Conservation (phyloP, 768 basidiomycete genomes). For the Tulasnella sp. region DNA sequence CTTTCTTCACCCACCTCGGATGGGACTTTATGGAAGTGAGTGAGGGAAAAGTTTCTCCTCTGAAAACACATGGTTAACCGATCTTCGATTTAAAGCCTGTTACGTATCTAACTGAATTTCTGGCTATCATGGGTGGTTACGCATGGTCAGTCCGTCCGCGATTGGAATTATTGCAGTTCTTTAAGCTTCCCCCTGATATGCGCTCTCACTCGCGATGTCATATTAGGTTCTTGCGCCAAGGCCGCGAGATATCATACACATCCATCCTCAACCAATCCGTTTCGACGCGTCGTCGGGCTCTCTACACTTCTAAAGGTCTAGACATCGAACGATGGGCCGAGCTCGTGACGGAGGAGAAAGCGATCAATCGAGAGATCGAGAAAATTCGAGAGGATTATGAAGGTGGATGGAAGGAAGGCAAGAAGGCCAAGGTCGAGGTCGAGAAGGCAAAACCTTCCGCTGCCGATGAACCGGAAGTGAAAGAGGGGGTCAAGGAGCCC, state of each 20-base stretch:
- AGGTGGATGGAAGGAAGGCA: constrained; percentile 31
- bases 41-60: not conserved
- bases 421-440: constrained; percentile 25
- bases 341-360: constrained; percentile 39
- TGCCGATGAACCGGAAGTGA: constrained; percentile 15
- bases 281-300: constrained; percentile 42
- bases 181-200: not conserved
- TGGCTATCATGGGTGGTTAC: constrained; percentile 51
- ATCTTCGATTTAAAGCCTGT: constrained; percentile 32
- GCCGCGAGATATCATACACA: constrained; percentile 54
- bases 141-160: constrained; percentile 43
- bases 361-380: constrained; percentile 42
- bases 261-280: constrained; percentile 51
- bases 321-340: constrained; percentile 55
- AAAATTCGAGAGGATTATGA: constrained; percentile 56
- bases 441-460: constrained; percentile 22
- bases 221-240: constrained; percentile 47
- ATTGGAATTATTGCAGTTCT: no score
- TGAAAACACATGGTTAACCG: not conserved
- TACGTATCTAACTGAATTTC: constrained; percentile 53
- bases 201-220: no score
- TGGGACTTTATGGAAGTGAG: constrained; percentile 29
- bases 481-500: constrained; percentile 14
- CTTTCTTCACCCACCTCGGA: constrained; percentile 45
- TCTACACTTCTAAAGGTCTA: constrained; percentile 48